phyloP scores from a whole-genome alignment of 2,329 filamentous ascomycete species.

The Aspergillus flavus region DNA sequence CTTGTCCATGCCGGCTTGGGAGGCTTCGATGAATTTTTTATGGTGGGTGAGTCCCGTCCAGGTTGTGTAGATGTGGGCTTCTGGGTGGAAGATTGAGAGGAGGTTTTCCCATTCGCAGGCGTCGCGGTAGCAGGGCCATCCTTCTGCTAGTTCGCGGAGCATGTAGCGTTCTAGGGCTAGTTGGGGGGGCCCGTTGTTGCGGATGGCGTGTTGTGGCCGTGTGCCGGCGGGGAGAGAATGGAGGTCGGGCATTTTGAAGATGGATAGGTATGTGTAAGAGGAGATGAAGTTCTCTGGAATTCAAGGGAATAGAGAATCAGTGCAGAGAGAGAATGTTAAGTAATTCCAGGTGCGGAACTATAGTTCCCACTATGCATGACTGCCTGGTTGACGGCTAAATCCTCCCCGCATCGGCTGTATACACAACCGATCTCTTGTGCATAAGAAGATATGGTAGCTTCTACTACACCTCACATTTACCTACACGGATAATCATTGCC shows the following conservation, averaged over 20 bases:
- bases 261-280: accelerated
- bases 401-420: background rate
- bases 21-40: constrained; percentile 10
- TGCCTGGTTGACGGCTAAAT: background rate
- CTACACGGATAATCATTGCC: background rate
- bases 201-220: background rate
- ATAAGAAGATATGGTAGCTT: background rate
- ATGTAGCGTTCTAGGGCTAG: constrained; percentile 4
- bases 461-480: too few species aligned
- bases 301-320: accelerated
- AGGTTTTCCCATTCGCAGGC: constrained; percentile 11
- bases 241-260: background rate
- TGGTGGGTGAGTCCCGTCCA: background rate
- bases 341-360: background rate
- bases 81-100: background rate
- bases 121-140: constrained; percentile 10
- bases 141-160: constrained; percentile 9
- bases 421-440: background rate
- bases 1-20: constrained; percentile 5
- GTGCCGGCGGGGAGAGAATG: background rate
- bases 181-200: background rate
- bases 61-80: constrained; percentile 7
- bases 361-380: too few species aligned
- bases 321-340: background rate
- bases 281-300: background rate